A percentile compares a stretch with the other conserved stretches of the same genome.
Evolutionary conservation across 73 alveolate species (phyloP).

Genomic region (Paramecium bursaria): DNA sequence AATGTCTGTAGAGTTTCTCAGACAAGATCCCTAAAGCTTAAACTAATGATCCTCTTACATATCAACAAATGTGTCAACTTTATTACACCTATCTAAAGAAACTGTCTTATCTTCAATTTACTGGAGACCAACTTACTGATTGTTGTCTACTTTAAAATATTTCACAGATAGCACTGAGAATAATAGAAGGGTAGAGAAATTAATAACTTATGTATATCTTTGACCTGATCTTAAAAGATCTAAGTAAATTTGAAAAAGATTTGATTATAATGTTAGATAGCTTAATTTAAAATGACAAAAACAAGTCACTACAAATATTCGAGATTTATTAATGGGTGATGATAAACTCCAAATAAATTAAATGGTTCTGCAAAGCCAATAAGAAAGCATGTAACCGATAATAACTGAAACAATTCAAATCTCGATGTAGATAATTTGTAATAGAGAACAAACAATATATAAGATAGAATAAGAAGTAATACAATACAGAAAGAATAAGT

Average conservation of each 20-base stretch:
- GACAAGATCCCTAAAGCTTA: slow-evolving; percentile 30
- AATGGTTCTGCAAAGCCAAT: slow-evolving; percentile 24
- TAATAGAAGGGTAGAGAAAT: slow-evolving; percentile 53
- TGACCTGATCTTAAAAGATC: slow-evolving; percentile 25
- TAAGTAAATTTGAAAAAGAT: background rate
- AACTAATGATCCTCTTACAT: slow-evolving; percentile 45
- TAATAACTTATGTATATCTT: slow-evolving; percentile 3
- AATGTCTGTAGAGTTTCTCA: slow-evolving; percentile 40
- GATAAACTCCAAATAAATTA: slow-evolving; percentile 14
- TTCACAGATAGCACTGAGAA: slow-evolving; percentile 24
- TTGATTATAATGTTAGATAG: background rate
- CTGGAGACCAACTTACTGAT: slow-evolving; percentile 19
- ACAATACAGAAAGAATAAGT: slow-evolving; percentile 35
- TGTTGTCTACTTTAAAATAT: slow-evolving; percentile 24
- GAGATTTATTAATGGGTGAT: slow-evolving; percentile 23
- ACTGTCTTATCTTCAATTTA: background rate
- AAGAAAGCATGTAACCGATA: background rate
- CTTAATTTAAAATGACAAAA: background rate
- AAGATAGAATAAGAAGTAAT: background rate
- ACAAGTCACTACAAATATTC: background rate
- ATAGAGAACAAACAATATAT: slow-evolving; percentile 11
- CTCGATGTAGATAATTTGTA: slow-evolving; percentile 40
- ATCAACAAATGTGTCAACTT: slow-evolving; percentile 25
- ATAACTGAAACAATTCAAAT: background rate
- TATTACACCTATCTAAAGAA: slow-evolving; percentile 41